phyloP scores from a whole-genome alignment of 257 asterid species.

The Capsicum baccatum region DNA sequence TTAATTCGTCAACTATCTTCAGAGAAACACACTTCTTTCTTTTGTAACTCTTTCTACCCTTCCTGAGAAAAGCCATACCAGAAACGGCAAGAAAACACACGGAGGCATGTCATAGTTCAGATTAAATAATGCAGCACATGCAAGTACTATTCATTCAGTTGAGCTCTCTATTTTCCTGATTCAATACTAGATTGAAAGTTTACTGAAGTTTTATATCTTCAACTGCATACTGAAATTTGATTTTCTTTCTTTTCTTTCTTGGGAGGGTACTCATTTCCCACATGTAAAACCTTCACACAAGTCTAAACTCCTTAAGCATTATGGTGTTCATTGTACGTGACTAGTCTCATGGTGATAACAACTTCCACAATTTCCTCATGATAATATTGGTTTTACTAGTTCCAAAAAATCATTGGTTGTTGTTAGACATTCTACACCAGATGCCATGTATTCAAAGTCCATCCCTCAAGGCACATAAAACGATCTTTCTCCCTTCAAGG shows the following conservation, averaged over 20 bases:
- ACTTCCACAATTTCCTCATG: conserved; percentile 8
- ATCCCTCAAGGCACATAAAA: conserved; percentile 12
- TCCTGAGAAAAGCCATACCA: not conserved
- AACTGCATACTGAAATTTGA: not conserved
- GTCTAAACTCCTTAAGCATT: conserved; percentile 11
- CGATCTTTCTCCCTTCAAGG: not conserved
- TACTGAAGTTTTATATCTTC: not conserved
- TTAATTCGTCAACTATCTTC: not conserved
- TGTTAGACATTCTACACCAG: conserved; percentile 12
- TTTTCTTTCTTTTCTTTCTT: conserved; percentile 7
- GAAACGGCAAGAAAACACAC: not conserved
- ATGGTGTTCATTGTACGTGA: conserved; percentile 7
- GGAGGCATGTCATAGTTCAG: not conserved
- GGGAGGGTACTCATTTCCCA: not conserved
- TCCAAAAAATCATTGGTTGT: not conserved
- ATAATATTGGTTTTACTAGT: not conserved
- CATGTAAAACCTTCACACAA: not conserved
- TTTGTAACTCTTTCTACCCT: conserved; percentile 6
- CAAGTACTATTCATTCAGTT: not conserved
- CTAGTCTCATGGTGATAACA: not conserved
- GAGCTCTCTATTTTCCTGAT: not conserved
- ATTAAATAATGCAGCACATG: not conserved
- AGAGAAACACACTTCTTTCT: not conserved
- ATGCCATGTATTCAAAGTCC: not conserved
- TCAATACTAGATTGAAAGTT: not conserved